Percentiles rank a stretch among this genome's conserved stretches.
Evolutionary conservation across 148 eudicot species (phyloP).

Genomic region (Diospyros lotus): DNA sequence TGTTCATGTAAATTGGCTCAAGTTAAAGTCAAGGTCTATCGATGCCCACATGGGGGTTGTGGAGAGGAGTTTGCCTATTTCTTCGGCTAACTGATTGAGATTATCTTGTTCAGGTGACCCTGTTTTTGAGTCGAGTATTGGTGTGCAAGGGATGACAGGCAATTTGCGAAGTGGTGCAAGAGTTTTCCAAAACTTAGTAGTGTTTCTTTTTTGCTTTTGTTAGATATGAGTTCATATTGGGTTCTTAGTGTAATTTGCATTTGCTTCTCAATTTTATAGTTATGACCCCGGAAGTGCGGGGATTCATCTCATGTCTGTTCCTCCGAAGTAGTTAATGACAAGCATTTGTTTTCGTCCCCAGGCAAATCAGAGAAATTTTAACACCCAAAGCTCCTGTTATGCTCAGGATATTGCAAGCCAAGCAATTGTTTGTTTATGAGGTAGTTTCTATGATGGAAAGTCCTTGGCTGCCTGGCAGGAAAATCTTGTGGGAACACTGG

Average conservation of each 20-base stretch:
- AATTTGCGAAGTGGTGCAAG: not conserved
- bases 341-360: no score
- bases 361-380: no score
- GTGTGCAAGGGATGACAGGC: not conserved
- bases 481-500: no score
- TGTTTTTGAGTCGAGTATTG: not conserved
- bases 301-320: not conserved
- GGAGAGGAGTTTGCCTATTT: not conserved
- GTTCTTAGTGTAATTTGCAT: not conserved
- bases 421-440: no score
- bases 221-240: not conserved
- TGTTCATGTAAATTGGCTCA: no score
- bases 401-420: no score
- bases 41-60: not conserved
- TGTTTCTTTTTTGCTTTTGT: not conserved
- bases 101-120: slow-evolving; percentile 3
- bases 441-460: no score
- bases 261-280: no score
- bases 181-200: not conserved
- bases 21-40: no score
- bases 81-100: not conserved
- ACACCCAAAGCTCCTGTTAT: no score
- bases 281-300: no score
- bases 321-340: not conserved
- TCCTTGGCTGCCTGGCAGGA: no score